Conservation (phyloP, 768 basidiomycete species). For the Auricularia cornea region DNA sequence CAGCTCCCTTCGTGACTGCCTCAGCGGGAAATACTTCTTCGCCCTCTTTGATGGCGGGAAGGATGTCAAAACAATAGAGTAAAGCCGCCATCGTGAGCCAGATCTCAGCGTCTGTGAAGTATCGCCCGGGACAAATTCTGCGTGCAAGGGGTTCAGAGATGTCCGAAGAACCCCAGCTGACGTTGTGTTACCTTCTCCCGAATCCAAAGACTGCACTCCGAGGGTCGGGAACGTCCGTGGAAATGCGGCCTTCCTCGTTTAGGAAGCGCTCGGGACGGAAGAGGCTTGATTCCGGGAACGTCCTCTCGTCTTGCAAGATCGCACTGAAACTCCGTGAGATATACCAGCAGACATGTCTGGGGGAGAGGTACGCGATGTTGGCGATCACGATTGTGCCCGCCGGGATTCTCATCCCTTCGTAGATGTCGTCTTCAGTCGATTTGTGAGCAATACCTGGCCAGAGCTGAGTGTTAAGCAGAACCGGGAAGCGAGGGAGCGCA, state of each 20-base stretch:
- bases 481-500: neutral
- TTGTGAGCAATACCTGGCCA: neutral
- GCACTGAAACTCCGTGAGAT: conserved; percentile 19
- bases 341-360: neutral
- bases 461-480: too few relatives aligned
- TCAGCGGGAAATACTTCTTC: too few relatives aligned
- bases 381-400: neutral
- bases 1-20: too few relatives aligned
- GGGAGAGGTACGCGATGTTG: neutral
- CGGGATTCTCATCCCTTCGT: neutral
- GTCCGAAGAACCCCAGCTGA: too few relatives aligned
- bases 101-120: conserved; percentile 8
- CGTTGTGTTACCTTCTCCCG: conserved; percentile 21
- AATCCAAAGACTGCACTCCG: conserved; percentile 28
- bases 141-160: neutral
- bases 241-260: conserved; percentile 16
- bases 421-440: too few relatives aligned
- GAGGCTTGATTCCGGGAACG: conserved; percentile 31
- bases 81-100: conserved; percentile 10
- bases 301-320: conserved; percentile 28
- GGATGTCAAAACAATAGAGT: conserved; percentile 13
- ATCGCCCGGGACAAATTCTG: conserved; percentile 14
- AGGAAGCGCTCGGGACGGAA: conserved; percentile 38
- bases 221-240: conserved; percentile 23
- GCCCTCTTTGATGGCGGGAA: too few relatives aligned